Percentiles rank a stretch among this genome's conserved stretches.
Evolutionary conservation across 148 eudicot genomes (phyloP).

Genomic region (Arbutus unedo): DNA sequence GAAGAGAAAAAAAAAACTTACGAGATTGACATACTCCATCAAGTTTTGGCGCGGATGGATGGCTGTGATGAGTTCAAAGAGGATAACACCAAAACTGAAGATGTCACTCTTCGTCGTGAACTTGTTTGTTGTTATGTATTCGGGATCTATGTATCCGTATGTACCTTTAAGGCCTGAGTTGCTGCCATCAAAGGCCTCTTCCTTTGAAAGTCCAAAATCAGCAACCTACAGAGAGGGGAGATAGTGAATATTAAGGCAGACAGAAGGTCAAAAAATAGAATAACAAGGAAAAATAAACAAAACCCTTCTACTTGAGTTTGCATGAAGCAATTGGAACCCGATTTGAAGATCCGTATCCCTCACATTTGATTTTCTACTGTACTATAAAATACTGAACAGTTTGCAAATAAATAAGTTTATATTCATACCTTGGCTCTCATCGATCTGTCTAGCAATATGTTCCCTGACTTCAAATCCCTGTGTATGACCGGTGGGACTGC

Average conservation of each 20-base stretch:
- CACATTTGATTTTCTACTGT: not conserved
- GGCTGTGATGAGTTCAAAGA: slow-evolving; percentile 95
- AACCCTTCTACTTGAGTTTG: not conserved
- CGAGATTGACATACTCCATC: slow-evolving; percentile 94
- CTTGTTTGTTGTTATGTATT: slow-evolving; percentile 78
- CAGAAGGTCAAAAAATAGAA: not conserved
- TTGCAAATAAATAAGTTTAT: not conserved
- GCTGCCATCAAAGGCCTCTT: slow-evolving; percentile 74
- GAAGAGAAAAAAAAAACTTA: slow-evolving; percentile 29
- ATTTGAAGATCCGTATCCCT: too few species aligned
- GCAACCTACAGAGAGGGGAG: slow-evolving; percentile 61
- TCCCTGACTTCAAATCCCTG: slow-evolving; percentile 91
- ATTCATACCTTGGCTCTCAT: slow-evolving; percentile 87
- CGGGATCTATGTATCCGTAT: slow-evolving; percentile 96
- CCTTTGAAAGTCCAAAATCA: slow-evolving; percentile 97
- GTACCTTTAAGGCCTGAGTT: slow-evolving; percentile 94
- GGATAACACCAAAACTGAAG: slow-evolving; percentile 85
- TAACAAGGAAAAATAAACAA: not conserved
- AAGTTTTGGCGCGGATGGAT: slow-evolving; percentile 94
- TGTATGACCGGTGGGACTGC: slow-evolving; percentile 97
- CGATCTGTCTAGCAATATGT: slow-evolving; percentile 76
- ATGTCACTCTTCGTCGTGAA: slow-evolving; percentile 84
- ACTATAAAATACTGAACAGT: not conserved
- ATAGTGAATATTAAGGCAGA: not conserved
- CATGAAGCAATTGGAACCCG: not conserved